Percentiles rank a stretch among this genome's conserved stretches.
Conservation (phyloP, 768 basidiomycete species). For the Exidia glandulosa region DNA sequence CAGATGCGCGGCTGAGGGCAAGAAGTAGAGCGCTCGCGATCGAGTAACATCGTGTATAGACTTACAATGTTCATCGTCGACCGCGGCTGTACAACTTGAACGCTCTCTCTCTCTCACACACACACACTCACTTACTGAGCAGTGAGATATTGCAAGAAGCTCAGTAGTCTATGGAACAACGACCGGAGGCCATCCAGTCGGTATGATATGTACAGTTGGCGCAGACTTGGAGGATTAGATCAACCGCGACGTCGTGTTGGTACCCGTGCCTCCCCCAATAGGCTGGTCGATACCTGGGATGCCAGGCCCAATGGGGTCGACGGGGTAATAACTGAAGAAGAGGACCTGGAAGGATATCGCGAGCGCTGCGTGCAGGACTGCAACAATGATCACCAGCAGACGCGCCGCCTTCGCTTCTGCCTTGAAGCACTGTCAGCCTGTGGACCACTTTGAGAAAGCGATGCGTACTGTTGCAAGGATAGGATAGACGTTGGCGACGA, state of each 20-base stretch:
- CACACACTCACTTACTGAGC: no score
- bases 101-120: no score
- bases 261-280: background rate
- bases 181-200: no score
- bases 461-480: slow-evolving; percentile 67
- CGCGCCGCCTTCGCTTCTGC: slow-evolving; percentile 82
- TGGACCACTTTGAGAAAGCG: background rate
- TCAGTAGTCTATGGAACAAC: no score
- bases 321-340: slow-evolving; percentile 52
- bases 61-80: no score
- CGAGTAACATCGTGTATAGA: no score
- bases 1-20: background rate
- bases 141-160: no score
- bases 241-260: background rate
- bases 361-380: slow-evolving; percentile 62
- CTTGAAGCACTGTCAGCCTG: slow-evolving; percentile 23
- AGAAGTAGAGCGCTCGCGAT: no score
- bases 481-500: slow-evolving; percentile 78
- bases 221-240: no score
- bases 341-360: slow-evolving; percentile 79
- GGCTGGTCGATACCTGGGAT: background rate
- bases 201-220: no score
- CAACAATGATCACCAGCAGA: slow-evolving; percentile 68
- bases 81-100: no score
- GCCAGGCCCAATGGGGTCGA: slow-evolving; percentile 24